Evolutionary conservation across 2,329 filamentous ascomycete genomes (phyloP).

Genomic region (Tolypocladium inflatum): DNA sequence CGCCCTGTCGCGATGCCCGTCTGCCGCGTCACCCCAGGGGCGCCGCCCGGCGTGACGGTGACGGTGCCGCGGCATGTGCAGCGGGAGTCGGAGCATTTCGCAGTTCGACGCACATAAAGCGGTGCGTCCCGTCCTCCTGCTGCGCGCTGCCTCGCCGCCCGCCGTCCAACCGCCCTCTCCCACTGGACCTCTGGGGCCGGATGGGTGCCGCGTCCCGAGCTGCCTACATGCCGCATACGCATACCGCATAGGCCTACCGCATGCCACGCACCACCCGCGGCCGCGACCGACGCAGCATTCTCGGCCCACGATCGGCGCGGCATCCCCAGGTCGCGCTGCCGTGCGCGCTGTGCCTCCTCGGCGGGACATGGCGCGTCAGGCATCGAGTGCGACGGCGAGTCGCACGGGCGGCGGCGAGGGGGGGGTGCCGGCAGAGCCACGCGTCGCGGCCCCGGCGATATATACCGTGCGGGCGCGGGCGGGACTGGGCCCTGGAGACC

Average conservation of each 20-base stretch:
- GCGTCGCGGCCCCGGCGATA: not conserved
- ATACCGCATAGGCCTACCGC: not conserved
- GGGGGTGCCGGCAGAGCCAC: not conserved
- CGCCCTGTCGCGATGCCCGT: not conserved
- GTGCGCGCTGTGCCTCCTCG: not conserved
- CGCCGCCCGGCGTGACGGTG: not conserved
- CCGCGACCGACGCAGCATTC: not conserved
- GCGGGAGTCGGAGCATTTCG: not conserved
- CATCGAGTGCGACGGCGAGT: not conserved
- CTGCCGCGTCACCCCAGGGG: not conserved
- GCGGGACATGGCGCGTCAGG: not conserved
- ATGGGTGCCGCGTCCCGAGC: not conserved
- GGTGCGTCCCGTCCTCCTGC: not conserved
- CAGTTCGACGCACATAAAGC: constrained; percentile 1
- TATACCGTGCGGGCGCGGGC: not conserved
- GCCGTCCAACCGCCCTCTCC: not conserved
- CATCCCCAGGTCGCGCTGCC: not conserved
- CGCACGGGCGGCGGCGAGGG: not conserved
- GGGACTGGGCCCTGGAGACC: not conserved
- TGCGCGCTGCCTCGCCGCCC: not conserved
- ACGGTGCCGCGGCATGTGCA: not conserved
- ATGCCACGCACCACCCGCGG: not conserved
- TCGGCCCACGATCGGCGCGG: not conserved
- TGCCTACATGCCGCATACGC: not conserved
- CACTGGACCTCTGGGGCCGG: not conserved